A percentile compares a stretch with the other conserved stretches of the same genome.
These are phyloP conservation scores for Perkinsus chesapeaki DNA, from an alignment of 169 alveolate species.

Conservation along the genomic window DNA sequence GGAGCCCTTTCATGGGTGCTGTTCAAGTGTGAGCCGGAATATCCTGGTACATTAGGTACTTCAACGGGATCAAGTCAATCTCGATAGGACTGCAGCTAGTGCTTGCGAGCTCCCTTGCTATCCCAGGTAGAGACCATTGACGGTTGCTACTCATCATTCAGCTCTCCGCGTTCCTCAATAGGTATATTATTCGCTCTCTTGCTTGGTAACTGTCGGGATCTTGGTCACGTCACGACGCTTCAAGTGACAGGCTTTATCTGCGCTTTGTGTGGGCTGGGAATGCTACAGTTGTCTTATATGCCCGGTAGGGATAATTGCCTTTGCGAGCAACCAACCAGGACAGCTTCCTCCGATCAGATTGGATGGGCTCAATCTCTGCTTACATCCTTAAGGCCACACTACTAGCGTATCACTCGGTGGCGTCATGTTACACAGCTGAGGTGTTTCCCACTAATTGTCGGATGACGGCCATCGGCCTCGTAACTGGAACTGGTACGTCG, in stretches of 20 bases:
- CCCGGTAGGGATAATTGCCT: neutral
- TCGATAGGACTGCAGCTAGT: neutral
- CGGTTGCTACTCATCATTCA: too few relatives aligned
- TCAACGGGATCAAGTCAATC: neutral
- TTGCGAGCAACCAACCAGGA: neutral
- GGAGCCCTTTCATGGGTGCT: too few relatives aligned
- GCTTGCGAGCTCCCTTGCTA: neutral
- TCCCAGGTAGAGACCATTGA: neutral
- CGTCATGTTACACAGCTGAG: neutral
- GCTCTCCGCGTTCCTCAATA: neutral
- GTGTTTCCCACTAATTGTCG: neutral
- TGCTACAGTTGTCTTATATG: neutral
- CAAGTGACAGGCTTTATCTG: neutral
- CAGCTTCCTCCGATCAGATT: neutral
- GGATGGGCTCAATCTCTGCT: neutral
- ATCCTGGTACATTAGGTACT: neutral
- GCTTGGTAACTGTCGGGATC: neutral
- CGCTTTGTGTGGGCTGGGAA: neutral
- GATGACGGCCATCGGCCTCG: neutral
- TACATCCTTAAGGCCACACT: neutral
- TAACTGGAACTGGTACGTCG: neutral
- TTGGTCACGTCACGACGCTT: neutral
- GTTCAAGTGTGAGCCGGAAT: too few relatives aligned
- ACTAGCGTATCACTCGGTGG: neutral
- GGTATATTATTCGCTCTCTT: neutral